Percentiles rank a stretch among this genome's conserved stretches.
These are phyloP conservation scores for Atkinsonella texensis DNA, from an alignment of 2,329 filamentous ascomycete species.

Conservation along the genomic window DNA sequence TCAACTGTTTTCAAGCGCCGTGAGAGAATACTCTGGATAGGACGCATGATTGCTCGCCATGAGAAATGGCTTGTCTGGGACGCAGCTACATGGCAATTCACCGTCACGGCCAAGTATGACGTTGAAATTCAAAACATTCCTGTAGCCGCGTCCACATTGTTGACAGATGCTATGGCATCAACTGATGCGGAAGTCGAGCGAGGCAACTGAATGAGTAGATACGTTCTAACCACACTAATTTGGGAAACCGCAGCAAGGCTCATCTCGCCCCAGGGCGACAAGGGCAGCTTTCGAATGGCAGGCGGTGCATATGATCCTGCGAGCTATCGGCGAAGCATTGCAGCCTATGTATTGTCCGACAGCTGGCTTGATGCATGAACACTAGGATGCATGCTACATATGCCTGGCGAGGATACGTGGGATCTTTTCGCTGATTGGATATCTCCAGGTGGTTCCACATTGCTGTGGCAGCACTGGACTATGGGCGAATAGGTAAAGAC, in stretches of 20 bases:
- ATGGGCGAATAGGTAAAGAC: too few relatives aligned
- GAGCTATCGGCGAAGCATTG: background rate
- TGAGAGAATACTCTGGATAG: slow-evolving; percentile 48
- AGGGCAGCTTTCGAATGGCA: background rate
- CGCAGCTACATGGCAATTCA: slow-evolving; percentile 22
- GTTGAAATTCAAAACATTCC: background rate
- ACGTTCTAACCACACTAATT: background rate
- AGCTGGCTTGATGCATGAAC: background rate
- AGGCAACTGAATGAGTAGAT: background rate
- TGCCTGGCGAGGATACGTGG: too few relatives aligned
- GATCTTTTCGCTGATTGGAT: too few relatives aligned
- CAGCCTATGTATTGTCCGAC: background rate
- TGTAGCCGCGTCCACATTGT: background rate
- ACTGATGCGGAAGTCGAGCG: background rate
- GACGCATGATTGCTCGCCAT: slow-evolving; percentile 30
- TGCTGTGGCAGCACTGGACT: too few relatives aligned
- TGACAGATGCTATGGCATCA: background rate
- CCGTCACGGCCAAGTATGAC: slow-evolving; percentile 1
- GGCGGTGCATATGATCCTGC: background rate
- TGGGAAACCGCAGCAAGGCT: background rate
- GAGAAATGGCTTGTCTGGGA: slow-evolving; percentile 34
- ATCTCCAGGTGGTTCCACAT: too few relatives aligned
- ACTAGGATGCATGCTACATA: background rate
- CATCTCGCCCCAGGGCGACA: background rate
- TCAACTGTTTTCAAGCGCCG: slow-evolving; percentile 46